Evolutionary conservation across 2,329 filamentous ascomycete species (phyloP).

Genomic region (Fusarium continuum): DNA sequence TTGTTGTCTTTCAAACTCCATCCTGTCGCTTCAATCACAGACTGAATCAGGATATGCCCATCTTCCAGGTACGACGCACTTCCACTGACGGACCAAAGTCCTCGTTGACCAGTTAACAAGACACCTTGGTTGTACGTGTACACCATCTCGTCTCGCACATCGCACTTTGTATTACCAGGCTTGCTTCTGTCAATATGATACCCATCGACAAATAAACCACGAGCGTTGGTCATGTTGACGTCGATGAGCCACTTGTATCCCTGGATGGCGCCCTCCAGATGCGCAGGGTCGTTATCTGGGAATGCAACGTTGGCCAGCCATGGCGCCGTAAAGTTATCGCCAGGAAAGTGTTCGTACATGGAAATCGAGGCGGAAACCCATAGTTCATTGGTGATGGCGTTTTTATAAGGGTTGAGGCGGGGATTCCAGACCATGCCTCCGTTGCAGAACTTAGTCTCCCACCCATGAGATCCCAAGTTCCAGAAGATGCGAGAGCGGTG

Average conservation of each 20-base stretch:
- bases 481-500: constrained; percentile 88
- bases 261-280: constrained; percentile 77
- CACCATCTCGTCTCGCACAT: constrained; percentile 85
- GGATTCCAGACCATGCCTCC: constrained; percentile 96
- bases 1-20: constrained; percentile 64
- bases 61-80: constrained; percentile 76
- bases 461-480: constrained; percentile 79
- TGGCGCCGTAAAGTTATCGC: constrained; percentile 77
- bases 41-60: constrained; percentile 78
- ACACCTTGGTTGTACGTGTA: constrained; percentile 98
- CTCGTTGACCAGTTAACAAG: constrained; percentile 80
- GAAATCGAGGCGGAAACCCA: constrained; percentile 84
- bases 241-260: constrained; percentile 82
- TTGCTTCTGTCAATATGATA: constrained; percentile 78
- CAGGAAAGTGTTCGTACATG: constrained; percentile 92
- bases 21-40: constrained; percentile 81
- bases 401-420: constrained; percentile 84
- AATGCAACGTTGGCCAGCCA: constrained; percentile 55
- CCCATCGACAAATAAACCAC: constrained; percentile 84
- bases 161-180: constrained; percentile 76
- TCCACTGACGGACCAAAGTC: constrained; percentile 81
- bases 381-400: constrained; percentile 93
- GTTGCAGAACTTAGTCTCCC: constrained; percentile 81
- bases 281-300: constrained; percentile 63
- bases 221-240: constrained; percentile 81